Evolutionary conservation across 163 green algal species (phyloP), one percentile per base, ranked within the genome.

Genomic region (Coccomyxa subellipsoidea): DNA sequence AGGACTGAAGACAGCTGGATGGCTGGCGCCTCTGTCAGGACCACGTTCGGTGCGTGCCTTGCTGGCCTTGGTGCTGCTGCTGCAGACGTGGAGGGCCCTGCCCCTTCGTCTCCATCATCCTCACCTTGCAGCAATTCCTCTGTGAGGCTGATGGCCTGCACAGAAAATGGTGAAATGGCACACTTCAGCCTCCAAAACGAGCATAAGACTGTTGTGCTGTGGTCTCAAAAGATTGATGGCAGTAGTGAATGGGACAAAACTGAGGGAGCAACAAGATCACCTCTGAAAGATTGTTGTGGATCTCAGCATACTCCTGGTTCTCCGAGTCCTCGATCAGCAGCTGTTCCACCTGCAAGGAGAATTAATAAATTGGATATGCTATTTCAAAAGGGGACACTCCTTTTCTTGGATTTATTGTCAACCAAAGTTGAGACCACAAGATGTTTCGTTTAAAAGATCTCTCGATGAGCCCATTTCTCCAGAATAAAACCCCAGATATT

Each of bases 111-210:
- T 34, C 29, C 38, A 8, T 31, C 27, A n/a, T 38, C 25, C 36
- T 72, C 32, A 59, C 72, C 76, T 79, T 84, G 85, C 7, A 95
- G 38, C 38, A 98, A 73, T 34, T 98, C 93, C 79, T 92, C 82
- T 18, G 94, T 96, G 0, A 98, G 85, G 80, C 94, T 70, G 38
- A 97, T 96, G 38, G 97, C 93, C 90, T 95, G 86, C 40, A 81
- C 10, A 9, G 36, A 0, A 84, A 36, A 36, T 5, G 3, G 37
- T 37, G 38, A 72, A 15, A 9, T n/a, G 27, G 29, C 32, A 18
- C 15, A 35, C 69, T 39, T 53, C 23, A 23, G 8, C 31, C 78
- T 76, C 12, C 29, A n/a, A 3, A 6, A 35, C 9, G 8, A 27
- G 38, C 76, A 10, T 9, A 7, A 1, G 32, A 72, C 0, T 9